Evolutionary conservation across 352 stramenopile species (phyloP), one percentile per base, ranked within the genome.

Genomic region (Phytophthora capsici): DNA sequence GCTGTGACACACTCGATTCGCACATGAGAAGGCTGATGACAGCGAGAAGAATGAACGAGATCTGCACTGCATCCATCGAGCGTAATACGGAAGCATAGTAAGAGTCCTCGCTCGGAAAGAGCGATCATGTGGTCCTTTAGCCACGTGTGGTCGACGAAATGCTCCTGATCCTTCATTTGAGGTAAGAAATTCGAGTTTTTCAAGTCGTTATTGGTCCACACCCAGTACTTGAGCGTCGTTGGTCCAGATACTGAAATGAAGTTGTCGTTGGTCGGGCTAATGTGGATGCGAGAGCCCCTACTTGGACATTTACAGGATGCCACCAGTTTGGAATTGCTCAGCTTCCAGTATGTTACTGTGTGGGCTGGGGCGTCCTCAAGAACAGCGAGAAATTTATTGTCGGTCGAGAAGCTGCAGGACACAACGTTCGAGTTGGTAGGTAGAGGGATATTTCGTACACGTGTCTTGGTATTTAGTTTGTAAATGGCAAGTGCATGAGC

Each of bases 111-210:
- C 38, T 94, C 85, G 2, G 85, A 91, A 2, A 94, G 69, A 22
- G 81, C 71, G 6, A 92, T 60, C 78, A 94, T 90, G 51, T 86
- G 78, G 46, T 93, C 80, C 20, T 81, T 81, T 7, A 89, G 52
- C 84, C 86, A 94, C 3, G 89, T 71, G 37, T 94, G 86, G 53
- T 94, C 86, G 3, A 90, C 83, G 51, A 92, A 93, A 65, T 93
- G 84, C 37, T 93, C 84, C 36, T 93, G 84, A n/a, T 94, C 86
- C 2, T 85, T 78, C 7, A 86, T 69, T 34, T 84, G 82, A 8
- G 84, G 84, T 0, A 93, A 28, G n/a, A 93, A 88, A 46, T 90
- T 92, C 20, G 78, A 75, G 45, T 90, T 93, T 38, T 86, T 88
- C 54, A 93, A 90, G 38, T 92, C 84, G 40, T 78, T 88, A 22